Evolutionary conservation across 2,329 filamentous ascomycete species (phyloP).

Genomic region (Alternaria rosae): DNA sequence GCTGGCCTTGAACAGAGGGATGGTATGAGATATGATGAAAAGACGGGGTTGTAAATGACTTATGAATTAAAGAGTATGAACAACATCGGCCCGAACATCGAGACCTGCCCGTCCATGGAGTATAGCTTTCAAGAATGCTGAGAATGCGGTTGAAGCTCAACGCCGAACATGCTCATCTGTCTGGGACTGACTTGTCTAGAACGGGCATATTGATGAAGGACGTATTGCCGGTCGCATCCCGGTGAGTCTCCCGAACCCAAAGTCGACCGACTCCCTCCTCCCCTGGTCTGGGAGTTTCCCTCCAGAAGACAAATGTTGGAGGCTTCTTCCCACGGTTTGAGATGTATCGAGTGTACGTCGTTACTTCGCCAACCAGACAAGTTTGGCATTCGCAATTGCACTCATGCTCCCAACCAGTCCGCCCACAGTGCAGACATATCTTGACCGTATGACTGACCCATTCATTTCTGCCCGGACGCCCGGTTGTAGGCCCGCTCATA

Average conservation of each 20-base stretch:
- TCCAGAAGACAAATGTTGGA: slow-evolving; percentile 35
- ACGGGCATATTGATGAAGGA: slow-evolving; percentile 32
- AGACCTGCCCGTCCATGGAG: not conserved
- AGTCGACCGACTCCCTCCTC: slow-evolving; percentile 12
- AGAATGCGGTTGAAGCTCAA: not conserved
- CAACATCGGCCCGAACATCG: not conserved
- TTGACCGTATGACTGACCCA: slow-evolving; percentile 35
- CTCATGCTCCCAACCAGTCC: slow-evolving; percentile 31
- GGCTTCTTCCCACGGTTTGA: slow-evolving; percentile 39
- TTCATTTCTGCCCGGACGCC: slow-evolving; percentile 29
- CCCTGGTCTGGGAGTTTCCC: not conserved
- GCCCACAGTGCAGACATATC: slow-evolving; percentile 49
- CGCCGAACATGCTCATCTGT: not conserved
- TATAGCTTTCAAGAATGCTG: not conserved
- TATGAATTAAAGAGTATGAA: slow-evolving; percentile 12
- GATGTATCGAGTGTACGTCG: slow-evolving; percentile 42
- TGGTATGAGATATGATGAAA: slow-evolving; percentile 7
- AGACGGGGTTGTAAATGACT: slow-evolving; percentile 15
- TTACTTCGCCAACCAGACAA: slow-evolving; percentile 35
- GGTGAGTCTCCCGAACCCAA: slow-evolving; percentile 35
- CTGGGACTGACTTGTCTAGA: slow-evolving; percentile 4
- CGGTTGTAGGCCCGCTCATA: slow-evolving; percentile 18
- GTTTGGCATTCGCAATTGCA: slow-evolving; percentile 43
- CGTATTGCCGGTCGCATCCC: slow-evolving; percentile 8
- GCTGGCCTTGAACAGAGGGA: slow-evolving; percentile 6